Conservation (phyloP, 352 stramenopile genomes). For the Globisporangium recalcitrans region DNA sequence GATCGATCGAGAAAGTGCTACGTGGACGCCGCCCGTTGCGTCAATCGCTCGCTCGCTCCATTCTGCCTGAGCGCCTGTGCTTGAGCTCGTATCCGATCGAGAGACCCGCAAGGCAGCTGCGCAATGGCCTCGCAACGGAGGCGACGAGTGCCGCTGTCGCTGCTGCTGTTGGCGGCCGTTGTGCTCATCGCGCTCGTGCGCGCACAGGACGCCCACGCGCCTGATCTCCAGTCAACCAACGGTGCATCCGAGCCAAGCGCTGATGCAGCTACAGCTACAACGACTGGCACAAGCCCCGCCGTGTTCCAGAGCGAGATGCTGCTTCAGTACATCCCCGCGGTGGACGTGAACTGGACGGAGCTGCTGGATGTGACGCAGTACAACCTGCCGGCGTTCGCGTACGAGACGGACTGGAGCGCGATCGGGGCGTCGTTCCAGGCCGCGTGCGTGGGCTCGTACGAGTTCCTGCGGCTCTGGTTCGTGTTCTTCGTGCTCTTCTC, state of each 20-base stretch:
- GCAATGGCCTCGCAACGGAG: background rate
- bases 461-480: constrained; percentile 55
- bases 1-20: background rate
- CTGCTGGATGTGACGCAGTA: constrained; percentile 25
- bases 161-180: background rate
- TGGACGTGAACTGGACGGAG: constrained; percentile 8
- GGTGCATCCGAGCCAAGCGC: background rate
- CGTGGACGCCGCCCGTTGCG: background rate
- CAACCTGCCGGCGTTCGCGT: constrained; percentile 36
- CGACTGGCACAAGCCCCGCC: background rate
- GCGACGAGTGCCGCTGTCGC: background rate
- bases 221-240: background rate
- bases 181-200: background rate
- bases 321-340: constrained; percentile 16
- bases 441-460: constrained; percentile 47
- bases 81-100: background rate
- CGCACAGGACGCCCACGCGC: background rate
- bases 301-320: constrained; percentile 6
- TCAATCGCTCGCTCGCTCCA: background rate
- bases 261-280: background rate
- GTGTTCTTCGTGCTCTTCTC: constrained; percentile 43
- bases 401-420: constrained; percentile 55
- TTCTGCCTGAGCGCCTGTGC: background rate
- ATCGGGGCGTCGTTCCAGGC: constrained; percentile 54
- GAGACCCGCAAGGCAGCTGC: background rate